Percentiles rank a stretch among this genome's conserved stretches.
phyloP scores from a whole-genome alignment of 139 green algal genomes.

The Zygnema cylindricum region DNA sequence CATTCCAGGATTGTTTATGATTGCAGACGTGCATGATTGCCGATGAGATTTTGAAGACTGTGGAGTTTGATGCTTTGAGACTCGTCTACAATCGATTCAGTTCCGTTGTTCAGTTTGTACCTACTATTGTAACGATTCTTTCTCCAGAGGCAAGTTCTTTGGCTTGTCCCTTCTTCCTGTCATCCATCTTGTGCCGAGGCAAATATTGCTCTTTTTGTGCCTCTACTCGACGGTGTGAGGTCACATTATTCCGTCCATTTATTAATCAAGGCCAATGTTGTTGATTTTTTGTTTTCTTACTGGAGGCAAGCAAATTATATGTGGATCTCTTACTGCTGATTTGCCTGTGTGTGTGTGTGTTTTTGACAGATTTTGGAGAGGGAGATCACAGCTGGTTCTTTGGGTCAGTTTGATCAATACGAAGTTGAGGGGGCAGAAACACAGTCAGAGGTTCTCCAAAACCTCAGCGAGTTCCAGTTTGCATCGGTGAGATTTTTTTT shows the following conservation, averaged over 20 bases:
- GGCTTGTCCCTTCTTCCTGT: too few relatives aligned
- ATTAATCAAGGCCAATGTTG: background rate
- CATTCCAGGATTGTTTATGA: constrained; percentile 23
- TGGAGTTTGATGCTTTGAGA: constrained; percentile 75
- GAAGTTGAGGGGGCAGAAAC: constrained; percentile 85
- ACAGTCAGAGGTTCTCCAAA: constrained; percentile 81
- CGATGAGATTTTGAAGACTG: constrained; percentile 89
- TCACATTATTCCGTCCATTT: background rate
- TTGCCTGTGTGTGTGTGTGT: background rate
- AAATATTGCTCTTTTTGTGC: too few relatives aligned
- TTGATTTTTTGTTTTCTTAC: too few relatives aligned
- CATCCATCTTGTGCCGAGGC: too few relatives aligned
- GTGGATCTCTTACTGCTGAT: too few relatives aligned
- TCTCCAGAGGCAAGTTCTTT: constrained; percentile 73
- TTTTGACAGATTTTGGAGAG: constrained; percentile 30
- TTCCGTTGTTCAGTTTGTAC: constrained; percentile 91
- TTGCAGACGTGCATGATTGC: constrained; percentile 75
- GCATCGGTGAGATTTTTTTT: constrained; percentile 75
- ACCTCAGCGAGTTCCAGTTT: constrained; percentile 97
- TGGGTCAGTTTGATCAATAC: constrained; percentile 86
- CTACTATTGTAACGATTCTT: constrained; percentile 90
- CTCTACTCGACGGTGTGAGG: too few relatives aligned
- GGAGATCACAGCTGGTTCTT: constrained; percentile 70
- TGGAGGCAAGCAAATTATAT: too few relatives aligned
- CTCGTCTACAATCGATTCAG: constrained; percentile 95